These are phyloP conservation scores for Selenicereus undatus DNA, from an alignment of 148 eudicot genomes.

Conservation along the genomic window DNA sequence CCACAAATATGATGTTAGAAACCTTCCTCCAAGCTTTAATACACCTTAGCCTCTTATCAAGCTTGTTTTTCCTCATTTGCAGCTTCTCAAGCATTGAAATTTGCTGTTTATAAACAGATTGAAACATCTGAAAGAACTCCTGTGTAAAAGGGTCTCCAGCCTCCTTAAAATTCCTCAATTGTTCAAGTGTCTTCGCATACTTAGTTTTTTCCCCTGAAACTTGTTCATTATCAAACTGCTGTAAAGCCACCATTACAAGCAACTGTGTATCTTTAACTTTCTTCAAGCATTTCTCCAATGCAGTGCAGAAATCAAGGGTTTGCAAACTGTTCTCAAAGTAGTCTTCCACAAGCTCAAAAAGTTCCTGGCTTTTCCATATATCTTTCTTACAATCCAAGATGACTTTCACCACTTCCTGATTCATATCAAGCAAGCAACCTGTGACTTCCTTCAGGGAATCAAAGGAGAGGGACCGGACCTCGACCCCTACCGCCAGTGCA, in stretches of 20 bases:
- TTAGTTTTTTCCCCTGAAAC: constrained; percentile 34
- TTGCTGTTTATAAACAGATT: constrained; percentile 76
- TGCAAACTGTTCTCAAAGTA: constrained; percentile 87
- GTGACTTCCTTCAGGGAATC: constrained; percentile 86
- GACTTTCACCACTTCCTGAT: constrained; percentile 91
- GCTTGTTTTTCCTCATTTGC: constrained; percentile 67
- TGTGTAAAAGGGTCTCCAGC: constrained; percentile 84
- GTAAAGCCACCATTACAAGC: constrained; percentile 78
- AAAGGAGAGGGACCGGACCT: constrained; percentile 76
- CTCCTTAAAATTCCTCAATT: constrained; percentile 65
- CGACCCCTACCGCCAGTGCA: constrained; percentile 71
- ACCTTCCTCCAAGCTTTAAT: constrained; percentile 88
- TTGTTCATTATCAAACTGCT: constrained; percentile 69
- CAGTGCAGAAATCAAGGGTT: constrained; percentile 87
- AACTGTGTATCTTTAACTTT: constrained; percentile 68
- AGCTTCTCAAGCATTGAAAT: constrained; percentile 73
- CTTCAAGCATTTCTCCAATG: constrained; percentile 82
- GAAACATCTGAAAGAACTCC: constrained; percentile 73
- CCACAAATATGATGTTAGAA: constrained; percentile 69
- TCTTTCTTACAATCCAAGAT: constrained; percentile 91
- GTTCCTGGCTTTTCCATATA: constrained; percentile 87
- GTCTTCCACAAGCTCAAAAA: constrained; percentile 94
- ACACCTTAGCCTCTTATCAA: constrained; percentile 75
- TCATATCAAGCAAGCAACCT: constrained; percentile 87
- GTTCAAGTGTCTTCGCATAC: constrained; percentile 57